Conservation (phyloP, 768 basidiomycete species). For the Termitomyces sp. region DNA sequence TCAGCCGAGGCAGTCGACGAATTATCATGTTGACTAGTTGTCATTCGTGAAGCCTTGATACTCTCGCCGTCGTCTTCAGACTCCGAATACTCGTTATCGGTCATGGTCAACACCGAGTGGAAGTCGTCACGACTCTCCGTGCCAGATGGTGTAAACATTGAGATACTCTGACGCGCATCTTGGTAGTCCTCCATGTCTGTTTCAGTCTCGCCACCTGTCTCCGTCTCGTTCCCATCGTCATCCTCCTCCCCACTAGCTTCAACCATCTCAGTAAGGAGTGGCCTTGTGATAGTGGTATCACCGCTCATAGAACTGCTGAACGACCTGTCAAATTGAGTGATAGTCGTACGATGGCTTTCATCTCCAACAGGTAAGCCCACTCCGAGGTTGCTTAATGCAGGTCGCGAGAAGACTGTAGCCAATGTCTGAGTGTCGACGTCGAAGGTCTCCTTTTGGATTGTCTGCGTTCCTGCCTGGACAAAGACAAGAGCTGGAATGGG, state of each 20-base stretch:
- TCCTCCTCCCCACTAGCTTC: slow-evolving; percentile 22
- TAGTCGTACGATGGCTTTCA: slow-evolving; percentile 36
- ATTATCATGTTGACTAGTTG: slow-evolving; percentile 23
- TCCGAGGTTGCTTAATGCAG: slow-evolving; percentile 16
- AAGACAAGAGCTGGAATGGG: slow-evolving; percentile 15
- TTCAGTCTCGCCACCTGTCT: slow-evolving; percentile 66
- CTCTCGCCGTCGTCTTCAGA: slow-evolving; percentile 65
- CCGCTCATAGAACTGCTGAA: slow-evolving; percentile 25
- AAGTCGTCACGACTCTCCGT: slow-evolving; percentile 65
- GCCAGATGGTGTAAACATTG: slow-evolving; percentile 56
- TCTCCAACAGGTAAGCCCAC: slow-evolving; percentile 8
- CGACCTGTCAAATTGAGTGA: slow-evolving; percentile 44
- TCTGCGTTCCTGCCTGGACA: slow-evolving; percentile 35
- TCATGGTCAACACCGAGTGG: slow-evolving; percentile 70
- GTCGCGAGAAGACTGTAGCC: slow-evolving; percentile 11
- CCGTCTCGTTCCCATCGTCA: slow-evolving; percentile 58
- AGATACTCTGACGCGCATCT: slow-evolving; percentile 72
- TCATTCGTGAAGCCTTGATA: slow-evolving; percentile 61
- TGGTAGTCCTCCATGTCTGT: slow-evolving; percentile 70
- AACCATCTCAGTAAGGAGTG: slow-evolving; percentile 28
- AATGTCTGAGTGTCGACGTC: slow-evolving; percentile 29
- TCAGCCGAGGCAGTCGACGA: slow-evolving; percentile 27
- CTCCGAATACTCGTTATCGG: slow-evolving; percentile 64
- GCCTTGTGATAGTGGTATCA: slow-evolving; percentile 38
- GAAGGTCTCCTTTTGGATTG: slow-evolving; percentile 21